Conservation (phyloP, 805 yeast species). For the Candida argentea region DNA sequence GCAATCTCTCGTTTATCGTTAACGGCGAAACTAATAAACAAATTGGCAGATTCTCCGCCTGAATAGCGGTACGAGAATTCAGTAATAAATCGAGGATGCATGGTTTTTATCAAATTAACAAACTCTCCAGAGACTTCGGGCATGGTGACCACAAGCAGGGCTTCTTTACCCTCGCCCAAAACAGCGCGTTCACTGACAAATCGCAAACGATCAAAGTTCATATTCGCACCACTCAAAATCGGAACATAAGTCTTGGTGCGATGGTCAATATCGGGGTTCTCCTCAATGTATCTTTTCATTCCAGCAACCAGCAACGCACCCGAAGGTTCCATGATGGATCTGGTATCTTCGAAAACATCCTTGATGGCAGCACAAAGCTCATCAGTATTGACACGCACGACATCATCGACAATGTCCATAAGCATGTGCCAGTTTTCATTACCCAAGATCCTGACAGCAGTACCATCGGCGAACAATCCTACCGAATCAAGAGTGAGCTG, state of each 20-base stretch:
- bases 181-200: conserved; percentile 96
- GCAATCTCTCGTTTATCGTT: conserved; percentile 66
- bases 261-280: conserved; percentile 64
- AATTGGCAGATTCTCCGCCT: conserved; percentile 49
- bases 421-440: conserved; percentile 84
- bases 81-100: conserved; percentile 84
- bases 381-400: conserved; percentile 77
- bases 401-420: conserved; percentile 75
- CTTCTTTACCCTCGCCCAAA: conserved; percentile 97
- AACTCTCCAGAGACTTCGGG: conserved; percentile 94
- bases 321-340: conserved; percentile 91
- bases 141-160: conserved; percentile 78
- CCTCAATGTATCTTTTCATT: conserved; percentile 65
- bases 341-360: conserved; percentile 91
- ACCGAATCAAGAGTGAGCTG: conserved; percentile 56
- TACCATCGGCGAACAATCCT: conserved; percentile 98
- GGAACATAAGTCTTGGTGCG: conserved; percentile 67
- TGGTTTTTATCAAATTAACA: conserved; percentile 59
- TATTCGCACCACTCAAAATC: conserved; percentile 90
- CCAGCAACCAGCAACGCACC: conserved; percentile 98
- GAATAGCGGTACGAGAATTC: conserved; percentile 87
- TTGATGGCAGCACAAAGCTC: conserved; percentile 95
- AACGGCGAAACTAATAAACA: conserved; percentile 83
- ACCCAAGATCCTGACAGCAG: conserved; percentile 87
- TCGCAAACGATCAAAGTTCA: conserved; percentile 93